Evolutionary conservation across 2,329 filamentous ascomycete genomes (phyloP), one percentile per base, ranked within the genome.

Genomic region (Neofusicoccum sp.): DNA sequence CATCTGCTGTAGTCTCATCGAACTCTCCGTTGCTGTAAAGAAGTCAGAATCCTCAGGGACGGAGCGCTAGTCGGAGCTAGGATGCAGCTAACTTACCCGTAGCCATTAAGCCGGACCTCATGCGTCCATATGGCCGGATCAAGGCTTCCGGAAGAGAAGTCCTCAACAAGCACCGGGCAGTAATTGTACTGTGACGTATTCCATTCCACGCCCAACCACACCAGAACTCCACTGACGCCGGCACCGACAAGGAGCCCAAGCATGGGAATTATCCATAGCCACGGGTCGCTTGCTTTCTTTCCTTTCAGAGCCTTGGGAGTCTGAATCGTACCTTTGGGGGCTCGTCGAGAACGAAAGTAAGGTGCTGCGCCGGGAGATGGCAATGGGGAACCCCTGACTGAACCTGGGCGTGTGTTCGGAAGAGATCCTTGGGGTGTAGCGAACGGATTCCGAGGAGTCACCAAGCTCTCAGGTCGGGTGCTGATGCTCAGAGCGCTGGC

Each of bases 1-100:
- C 62, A 63, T 82, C 80, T 2, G 70, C 72, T 4, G 82, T 84
- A 0, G 82, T 83, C 80, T 80, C 82, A 71, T 84, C 82, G 65
- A 84, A 84, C 33, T 77, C 74, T 14, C 80, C 80, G 14, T 75
- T 79, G 57, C 58, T 60, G 20, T 1, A 12, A 26, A 3, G 7
- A 4, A 16, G 12, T 59, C 6, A 59, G 57, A 40, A 16, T 4
- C 20, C 26, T 30, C 20, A 6, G 4, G 14, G 34, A 28, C 3
- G 8, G 16, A 30, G n/a, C n/a, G n/a, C n/a, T n/a, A n/a, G n/a
- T n/a, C n/a, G n/a, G n/a, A n/a, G n/a, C n/a, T n/a, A n/a, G n/a
- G n/a, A n/a, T n/a, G n/a, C n/a, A n/a, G n/a, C n/a, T 6, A 3
- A 53, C 47, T 30, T 33, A 60, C 58, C 79, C 70, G 63, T 70